phyloP scores from a whole-genome alignment of 192 early-diverging fungal genomes.

The Cladochytrium replicatum region DNA sequence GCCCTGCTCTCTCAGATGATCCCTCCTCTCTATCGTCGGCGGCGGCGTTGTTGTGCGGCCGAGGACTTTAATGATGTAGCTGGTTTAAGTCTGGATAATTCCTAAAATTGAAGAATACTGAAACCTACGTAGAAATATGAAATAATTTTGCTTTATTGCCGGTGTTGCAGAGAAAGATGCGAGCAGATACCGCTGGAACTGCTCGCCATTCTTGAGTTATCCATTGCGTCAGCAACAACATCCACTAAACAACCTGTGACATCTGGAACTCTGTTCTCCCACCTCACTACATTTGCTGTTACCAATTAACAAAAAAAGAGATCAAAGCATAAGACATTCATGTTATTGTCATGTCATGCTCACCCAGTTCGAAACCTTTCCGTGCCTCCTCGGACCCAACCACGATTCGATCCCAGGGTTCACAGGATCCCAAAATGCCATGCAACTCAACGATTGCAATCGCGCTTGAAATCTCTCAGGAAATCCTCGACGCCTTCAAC shows the following conservation, averaged over 20 bases:
- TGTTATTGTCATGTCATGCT: background rate
- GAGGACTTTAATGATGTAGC: too few relatives aligned
- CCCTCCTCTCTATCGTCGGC: too few relatives aligned
- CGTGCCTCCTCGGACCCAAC: slow-evolving; percentile 78
- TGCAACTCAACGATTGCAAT: slow-evolving; percentile 57
- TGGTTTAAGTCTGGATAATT: too few relatives aligned
- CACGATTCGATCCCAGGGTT: slow-evolving; percentile 59
- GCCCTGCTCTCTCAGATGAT: too few relatives aligned
- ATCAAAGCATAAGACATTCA: background rate
- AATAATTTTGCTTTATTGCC: too few relatives aligned
- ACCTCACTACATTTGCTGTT: slow-evolving; percentile 74
- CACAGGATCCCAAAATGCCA: slow-evolving; percentile 82
- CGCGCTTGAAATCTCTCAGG: slow-evolving; percentile 36
- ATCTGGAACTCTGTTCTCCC: slow-evolving; percentile 34
- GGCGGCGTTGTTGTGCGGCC: too few relatives aligned
- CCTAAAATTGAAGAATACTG: too few relatives aligned
- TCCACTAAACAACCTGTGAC: slow-evolving; percentile 65
- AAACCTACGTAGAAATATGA: too few relatives aligned
- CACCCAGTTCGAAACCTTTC: slow-evolving; percentile 62
- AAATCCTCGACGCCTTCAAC: slow-evolving; percentile 53
- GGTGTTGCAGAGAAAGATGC: too few relatives aligned
- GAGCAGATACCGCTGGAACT: slow-evolving; percentile 70
- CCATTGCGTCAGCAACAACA: slow-evolving; percentile 35
- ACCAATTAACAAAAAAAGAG: slow-evolving; percentile 3
- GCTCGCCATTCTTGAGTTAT: slow-evolving; percentile 45